Evolutionary conservation across 1,139 yeast species (phyloP).

Genomic region (Debaryomyces subglobosus): DNA sequence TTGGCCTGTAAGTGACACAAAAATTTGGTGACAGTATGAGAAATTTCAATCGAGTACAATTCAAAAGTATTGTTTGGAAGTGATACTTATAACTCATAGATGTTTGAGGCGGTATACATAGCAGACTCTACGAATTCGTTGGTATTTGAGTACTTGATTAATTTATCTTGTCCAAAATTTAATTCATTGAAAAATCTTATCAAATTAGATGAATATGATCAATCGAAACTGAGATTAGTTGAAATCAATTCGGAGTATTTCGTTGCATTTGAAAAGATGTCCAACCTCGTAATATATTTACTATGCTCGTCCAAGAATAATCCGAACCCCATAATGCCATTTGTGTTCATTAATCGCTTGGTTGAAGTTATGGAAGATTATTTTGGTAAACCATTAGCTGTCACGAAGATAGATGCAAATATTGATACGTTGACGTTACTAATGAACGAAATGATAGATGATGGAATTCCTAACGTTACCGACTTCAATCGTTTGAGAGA

Average conservation of each 20-base stretch:
- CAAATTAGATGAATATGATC: conserved; percentile 17
- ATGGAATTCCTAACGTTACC: conserved; percentile 71
- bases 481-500: conserved; percentile 75
- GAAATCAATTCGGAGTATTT: conserved; percentile 34
- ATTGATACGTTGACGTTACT: conserved; percentile 64
- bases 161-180: conserved; percentile 54
- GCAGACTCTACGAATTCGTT: conserved; percentile 57
- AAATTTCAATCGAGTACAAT: not conserved
- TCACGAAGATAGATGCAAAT: conserved; percentile 63
- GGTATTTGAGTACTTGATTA: conserved; percentile 59
- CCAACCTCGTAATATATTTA: conserved; percentile 31
- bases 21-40: not conserved
- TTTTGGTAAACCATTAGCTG: conserved; percentile 59
- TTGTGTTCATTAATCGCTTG: conserved; percentile 56
- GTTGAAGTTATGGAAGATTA: conserved; percentile 57
- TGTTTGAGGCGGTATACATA: conserved; percentile 65
- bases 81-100: conserved; percentile 9
- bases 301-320: conserved; percentile 16
- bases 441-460: conserved; percentile 64
- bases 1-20: conserved; percentile 4
- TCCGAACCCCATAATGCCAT: conserved; percentile 55
- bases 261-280: conserved; percentile 27
- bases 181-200: conserved; percentile 40
- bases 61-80: not conserved
- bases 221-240: conserved; percentile 21